Evolutionary conservation across 2,329 filamentous ascomycete species (phyloP), one percentile per base, ranked within the genome.

Genomic region (Colletotrichum liriopes): DNA sequence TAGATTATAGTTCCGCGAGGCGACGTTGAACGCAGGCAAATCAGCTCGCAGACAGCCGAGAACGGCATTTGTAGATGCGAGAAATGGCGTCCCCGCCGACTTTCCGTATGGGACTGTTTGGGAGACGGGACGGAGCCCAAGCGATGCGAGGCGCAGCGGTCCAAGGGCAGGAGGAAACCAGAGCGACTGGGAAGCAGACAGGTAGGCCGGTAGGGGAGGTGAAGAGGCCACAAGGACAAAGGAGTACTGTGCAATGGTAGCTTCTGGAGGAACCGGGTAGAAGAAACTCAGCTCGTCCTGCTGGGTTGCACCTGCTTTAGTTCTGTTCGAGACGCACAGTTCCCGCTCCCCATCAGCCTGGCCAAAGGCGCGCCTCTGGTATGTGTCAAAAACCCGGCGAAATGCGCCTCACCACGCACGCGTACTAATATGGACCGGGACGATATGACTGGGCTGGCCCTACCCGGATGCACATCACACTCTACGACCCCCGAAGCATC

Each of bases 111-210:
- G 47, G n/a, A 43, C 20, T 58, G 69, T 72, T 72, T 64, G 16
- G 65, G 58, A 72, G 45, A 72, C 58, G 51, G 60, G 65, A 69
- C 47, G 69, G 59, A 69, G 69, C 26, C 65, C 69, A 65, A 69
- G 69, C 65, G 69, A 64, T 54, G 54, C 58, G 52, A 72, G 69
- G 65, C 69, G 69, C 58, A 72, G 69, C 69, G 39, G 35, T 62
- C 65, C 58, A 63, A 72, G 59, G 35, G 59, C 26, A 58, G 7
- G n/a, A 58, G 45, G n/a, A 23, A n/a, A 47, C 8, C 20, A 14
- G 12, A 6, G 5, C 26, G 16, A 59, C 37, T 11, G 23, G 55
- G 37, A 18, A 18, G 37, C 26, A 8, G 54, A 32, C 9, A 43
- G 29, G 29, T 8, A 16, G 49, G 12, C 1, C 18, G 14, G 14